Evolutionary conservation across 2,329 filamentous ascomycete species (phyloP), one percentile per base, ranked within the genome.

Genomic region (Cladobotryum protrusum): DNA sequence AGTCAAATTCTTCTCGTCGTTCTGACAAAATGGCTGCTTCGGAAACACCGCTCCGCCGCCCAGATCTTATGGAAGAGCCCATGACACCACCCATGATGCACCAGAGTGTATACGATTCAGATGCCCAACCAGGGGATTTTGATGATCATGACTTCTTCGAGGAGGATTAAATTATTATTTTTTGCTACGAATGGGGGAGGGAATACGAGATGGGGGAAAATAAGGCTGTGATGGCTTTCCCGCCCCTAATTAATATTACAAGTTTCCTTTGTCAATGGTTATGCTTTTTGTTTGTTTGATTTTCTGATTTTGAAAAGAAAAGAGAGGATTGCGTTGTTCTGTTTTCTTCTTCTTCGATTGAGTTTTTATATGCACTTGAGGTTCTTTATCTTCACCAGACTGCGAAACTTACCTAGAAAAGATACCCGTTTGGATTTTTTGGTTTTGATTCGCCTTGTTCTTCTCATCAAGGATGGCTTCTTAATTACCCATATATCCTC

Each of bases 31-130:
- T 67, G 55, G 63, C 69, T 2, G 58, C 63, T 18, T 62, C 63
- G 24, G 69, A 63, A 24, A 75, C 73, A 12, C 73, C 78, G 2
- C 69, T 70, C 47, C 70, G 70, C 18, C 71, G 67, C 19, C 65
- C 66, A 50, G 63, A 68, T 54, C 56, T 60, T n/a, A 60, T 60
- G 57, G 57, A 61, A 14, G 69, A 69, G 40, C 78, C 77, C 5
- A 70, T 76, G 53, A 85, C 82, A 49, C 81, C 82, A 24, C 79
- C 79, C 0, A 83, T 84, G 77, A 79, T 82, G 76, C 72, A 71
- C 33, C 65, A 74, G 33, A 74, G 72, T 52, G 73, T 72, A 32
- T 85, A 85, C 61, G 82, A 85, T 61, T 73, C 73, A 29, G 81
- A 85, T 62, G 82, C 82, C 6, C 75, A 75, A 35, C 72, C 76